Evolutionary conservation across 805 yeast species (phyloP).

Genomic region (Cyberlindnera japonica): DNA sequence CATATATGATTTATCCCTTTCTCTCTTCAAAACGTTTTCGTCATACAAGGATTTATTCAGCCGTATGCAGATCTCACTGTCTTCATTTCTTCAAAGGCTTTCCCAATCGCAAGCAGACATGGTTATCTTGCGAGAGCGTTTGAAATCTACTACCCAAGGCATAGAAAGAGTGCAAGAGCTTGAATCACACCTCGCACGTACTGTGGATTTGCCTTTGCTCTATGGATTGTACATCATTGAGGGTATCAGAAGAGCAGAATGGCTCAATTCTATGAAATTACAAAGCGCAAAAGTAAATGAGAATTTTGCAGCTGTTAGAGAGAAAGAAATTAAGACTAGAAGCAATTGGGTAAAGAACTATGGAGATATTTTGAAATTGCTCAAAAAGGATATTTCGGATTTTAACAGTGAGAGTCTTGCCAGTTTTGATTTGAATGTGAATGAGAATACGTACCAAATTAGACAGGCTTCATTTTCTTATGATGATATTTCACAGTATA

Average conservation of each 20-base stretch:
- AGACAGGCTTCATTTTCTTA: constrained; percentile 7
- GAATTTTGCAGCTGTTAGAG: constrained; percentile 51
- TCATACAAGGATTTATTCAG: constrained; percentile 33
- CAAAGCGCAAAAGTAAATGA: constrained; percentile 43
- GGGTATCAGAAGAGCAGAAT: constrained; percentile 52
- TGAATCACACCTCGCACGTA: constrained; percentile 29
- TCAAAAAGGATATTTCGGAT: constrained; percentile 24
- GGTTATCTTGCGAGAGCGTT: constrained; percentile 21
- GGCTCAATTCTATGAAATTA: constrained; percentile 38
- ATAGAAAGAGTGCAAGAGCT: constrained; percentile 27
- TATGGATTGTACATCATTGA: constrained; percentile 71
- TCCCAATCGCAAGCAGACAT: constrained; percentile 21
- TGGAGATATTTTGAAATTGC: constrained; percentile 41
- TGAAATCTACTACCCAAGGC: constrained; percentile 17
- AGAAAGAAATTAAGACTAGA: constrained; percentile 53
- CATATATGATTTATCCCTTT: constrained; percentile 32
- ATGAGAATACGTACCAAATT: neutral
- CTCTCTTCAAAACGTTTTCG: constrained; percentile 34
- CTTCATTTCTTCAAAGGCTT: constrained; percentile 16
- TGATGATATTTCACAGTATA: constrained; percentile 35
- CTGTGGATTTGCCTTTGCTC: constrained; percentile 64
- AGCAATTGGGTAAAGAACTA: constrained; percentile 63
- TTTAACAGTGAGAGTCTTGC: constrained; percentile 20
- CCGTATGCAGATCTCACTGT: constrained; percentile 20
- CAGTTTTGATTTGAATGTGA: constrained; percentile 19